These are phyloP conservation scores for Neocucurbitaria cava DNA, from an alignment of 2,329 filamentous ascomycete genomes.

Conservation along the genomic window DNA sequence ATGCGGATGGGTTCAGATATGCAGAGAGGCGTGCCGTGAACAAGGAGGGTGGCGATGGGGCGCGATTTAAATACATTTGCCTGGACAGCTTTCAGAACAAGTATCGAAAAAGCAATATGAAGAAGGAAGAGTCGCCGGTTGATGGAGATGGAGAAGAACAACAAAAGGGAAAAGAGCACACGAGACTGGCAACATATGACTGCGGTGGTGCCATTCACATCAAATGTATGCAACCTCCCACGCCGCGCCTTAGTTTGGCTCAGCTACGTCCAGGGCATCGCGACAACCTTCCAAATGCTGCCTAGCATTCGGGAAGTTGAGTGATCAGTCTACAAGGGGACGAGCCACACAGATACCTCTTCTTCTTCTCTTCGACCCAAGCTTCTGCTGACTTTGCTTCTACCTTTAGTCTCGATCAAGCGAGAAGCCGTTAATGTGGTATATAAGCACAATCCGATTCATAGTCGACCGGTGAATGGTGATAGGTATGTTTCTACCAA, in stretches of 20 bases:
- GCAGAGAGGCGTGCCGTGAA: constrained; percentile 39
- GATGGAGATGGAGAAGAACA: constrained; percentile 10
- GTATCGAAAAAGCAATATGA: constrained; percentile 31
- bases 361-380: not conserved
- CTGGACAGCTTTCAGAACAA: constrained; percentile 43
- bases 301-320: not conserved
- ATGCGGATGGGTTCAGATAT: constrained; percentile 45
- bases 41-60: constrained; percentile 38
- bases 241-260: not conserved
- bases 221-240: constrained; percentile 21
- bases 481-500: constrained; percentile 25
- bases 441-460: constrained; percentile 47
- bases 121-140: constrained; percentile 25
- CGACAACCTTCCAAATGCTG: not conserved
- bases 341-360: not conserved
- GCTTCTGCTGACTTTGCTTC: not conserved
- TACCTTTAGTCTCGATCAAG: constrained; percentile 33
- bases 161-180: constrained; percentile 4
- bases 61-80: constrained; percentile 43
- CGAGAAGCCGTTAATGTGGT: constrained; percentile 44
- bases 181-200: constrained; percentile 33
- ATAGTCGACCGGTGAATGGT: constrained; percentile 20
- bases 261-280: not conserved
- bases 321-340: not conserved
- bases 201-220: constrained; percentile 45